Percentiles rank a stretch among this genome's conserved stretches.
Conservation (phyloP, 192 early-diverging fungal species). For the Backusella circina region DNA sequence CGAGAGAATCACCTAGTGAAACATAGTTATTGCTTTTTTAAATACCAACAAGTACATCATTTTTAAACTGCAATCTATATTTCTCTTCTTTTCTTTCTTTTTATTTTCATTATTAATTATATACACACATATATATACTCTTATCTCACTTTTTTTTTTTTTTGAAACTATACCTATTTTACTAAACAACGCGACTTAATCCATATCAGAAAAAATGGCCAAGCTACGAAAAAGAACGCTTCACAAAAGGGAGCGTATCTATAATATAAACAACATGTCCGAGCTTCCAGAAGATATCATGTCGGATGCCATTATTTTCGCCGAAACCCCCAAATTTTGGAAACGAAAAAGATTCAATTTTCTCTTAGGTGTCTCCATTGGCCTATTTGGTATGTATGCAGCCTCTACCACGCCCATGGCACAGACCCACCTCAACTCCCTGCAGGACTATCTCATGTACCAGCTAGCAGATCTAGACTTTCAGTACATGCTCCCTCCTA, state of each 20-base stretch:
- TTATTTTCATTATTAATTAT: not conserved
- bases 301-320: constrained; percentile 9
- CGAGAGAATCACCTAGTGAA: not conserved
- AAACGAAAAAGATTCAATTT: constrained; percentile 27
- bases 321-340: constrained; percentile 3
- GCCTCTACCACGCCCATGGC: constrained; percentile 37
- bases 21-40: not conserved
- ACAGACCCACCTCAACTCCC: constrained; percentile 24
- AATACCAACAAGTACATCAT: not conserved
- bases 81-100: not conserved
- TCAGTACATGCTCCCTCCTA: constrained; percentile 55
- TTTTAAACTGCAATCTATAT: not conserved
- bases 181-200: not conserved
- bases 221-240: not conserved
- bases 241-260: not conserved
- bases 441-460: constrained; percentile 37
- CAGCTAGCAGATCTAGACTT: constrained; percentile 63
- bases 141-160: not conserved
- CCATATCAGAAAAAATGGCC: not conserved
- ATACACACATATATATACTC: not conserved
- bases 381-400: constrained; percentile 22
- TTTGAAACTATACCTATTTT: not conserved
- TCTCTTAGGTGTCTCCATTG: constrained; percentile 20
- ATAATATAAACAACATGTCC: not conserved
- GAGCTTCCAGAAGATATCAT: constrained; percentile 23